Percentiles rank a stretch among this genome's conserved stretches.
Conservation (phyloP, 768 basidiomycete genomes). For the Coprinopsis strossmayeri region DNA sequence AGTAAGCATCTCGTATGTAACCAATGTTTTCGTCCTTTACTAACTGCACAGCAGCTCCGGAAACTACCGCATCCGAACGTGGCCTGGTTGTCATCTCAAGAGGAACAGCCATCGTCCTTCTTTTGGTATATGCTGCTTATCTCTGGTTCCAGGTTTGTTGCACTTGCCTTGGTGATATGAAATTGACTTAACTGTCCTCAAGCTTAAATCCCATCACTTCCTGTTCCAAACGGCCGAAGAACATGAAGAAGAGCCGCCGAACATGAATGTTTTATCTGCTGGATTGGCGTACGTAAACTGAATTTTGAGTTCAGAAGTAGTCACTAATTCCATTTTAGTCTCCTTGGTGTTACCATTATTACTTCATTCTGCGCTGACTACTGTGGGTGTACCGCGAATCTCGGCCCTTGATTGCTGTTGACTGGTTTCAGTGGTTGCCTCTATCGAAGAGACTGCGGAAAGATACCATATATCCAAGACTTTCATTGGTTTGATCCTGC, state of each 20-base stretch:
- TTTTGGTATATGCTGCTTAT: constrained; percentile 69
- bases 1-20: constrained; percentile 5
- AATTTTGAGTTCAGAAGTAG: constrained; percentile 5
- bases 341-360: constrained; percentile 68
- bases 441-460: constrained; percentile 86
- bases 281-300: constrained; percentile 38
- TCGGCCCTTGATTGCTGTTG: constrained; percentile 21
- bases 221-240: constrained; percentile 42
- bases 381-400: constrained; percentile 35
- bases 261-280: constrained; percentile 72
- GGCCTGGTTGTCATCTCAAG: constrained; percentile 73
- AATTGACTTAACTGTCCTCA: constrained; percentile 7
- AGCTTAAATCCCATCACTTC: constrained; percentile 68
- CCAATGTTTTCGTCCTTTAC: background rate
- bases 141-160: constrained; percentile 64
- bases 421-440: constrained; percentile 61
- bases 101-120: constrained; percentile 71
- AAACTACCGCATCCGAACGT: constrained; percentile 14
- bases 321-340: constrained; percentile 26
- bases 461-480: constrained; percentile 76
- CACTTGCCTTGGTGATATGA: background rate
- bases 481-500: constrained; percentile 81
- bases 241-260: constrained; percentile 33
- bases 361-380: constrained; percentile 90
- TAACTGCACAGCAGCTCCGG: background rate